Evolutionary conservation across 2,329 filamentous ascomycete species (phyloP), one percentile per base, ranked within the genome.

Genomic region (Penicillium sp.): DNA sequence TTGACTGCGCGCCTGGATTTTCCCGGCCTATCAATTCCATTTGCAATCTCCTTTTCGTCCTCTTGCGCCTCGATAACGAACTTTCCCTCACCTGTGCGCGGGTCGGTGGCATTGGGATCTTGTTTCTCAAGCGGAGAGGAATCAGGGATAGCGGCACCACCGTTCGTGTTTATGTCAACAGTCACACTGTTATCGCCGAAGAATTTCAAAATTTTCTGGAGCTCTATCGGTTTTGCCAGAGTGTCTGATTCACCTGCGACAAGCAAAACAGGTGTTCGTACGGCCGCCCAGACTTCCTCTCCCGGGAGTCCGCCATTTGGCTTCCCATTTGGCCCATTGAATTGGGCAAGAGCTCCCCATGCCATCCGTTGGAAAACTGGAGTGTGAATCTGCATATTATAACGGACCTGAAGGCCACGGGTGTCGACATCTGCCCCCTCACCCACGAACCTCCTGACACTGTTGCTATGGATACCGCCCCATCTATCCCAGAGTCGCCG

Each of bases 281-380:
- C 81, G 7, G 86, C 87, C 26, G 84, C 82, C 95, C 95, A 98
- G 1, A 88, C 79, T 6, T 89, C 83, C 64, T 84, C 76, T 0
- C 90, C 89, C 2, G 92, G 89, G 8, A 96, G 75, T 0, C 91
- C 91, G 3, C 88, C 87, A 8, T 75, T 72, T 0, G 86, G 76
- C 29, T 82, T 75, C 1, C 84, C 86, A 7, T 63, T 60, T 13
- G 50, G 23, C 17, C 82, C 72, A 3, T 82, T 74, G 61, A 89
- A 90, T 0, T 75, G 78, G 0, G 91, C 90, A 26, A 95, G 81
- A 55, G 84, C 83, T 0, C 93, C 92, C 75, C 84, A 88, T 0
- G 89, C 88, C 88, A 96, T 93, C 45, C 92, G 87, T 67, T 91
- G 87, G 85, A 91, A 97, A 0, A 95, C 91, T 0, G 90, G 84